Conservation (phyloP, 441 rosid genomes). For the Erodium trifolium region DNA sequence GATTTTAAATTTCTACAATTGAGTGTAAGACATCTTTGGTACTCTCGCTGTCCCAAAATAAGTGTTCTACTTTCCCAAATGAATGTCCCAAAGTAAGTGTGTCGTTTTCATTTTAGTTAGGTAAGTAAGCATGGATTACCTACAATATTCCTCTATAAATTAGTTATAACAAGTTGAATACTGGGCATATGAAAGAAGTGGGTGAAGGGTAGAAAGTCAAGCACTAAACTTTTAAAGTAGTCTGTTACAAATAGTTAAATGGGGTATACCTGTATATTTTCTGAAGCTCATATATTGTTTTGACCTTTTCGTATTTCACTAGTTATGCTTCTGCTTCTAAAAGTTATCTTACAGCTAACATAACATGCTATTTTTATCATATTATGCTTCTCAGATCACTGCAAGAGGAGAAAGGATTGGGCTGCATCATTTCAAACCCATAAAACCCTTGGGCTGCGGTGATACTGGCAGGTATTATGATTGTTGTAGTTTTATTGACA, state of each 20-base stretch:
- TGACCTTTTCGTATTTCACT: background rate
- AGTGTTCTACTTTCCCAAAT: too few species aligned
- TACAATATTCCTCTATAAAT: too few species aligned
- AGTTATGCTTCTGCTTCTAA: background rate
- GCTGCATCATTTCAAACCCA: slow-evolving; percentile 82
- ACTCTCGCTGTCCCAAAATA: too few species aligned
- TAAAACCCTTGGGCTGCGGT: slow-evolving; percentile 92
- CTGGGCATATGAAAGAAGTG: too few species aligned
- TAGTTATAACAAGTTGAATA: too few species aligned
- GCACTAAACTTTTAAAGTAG: too few species aligned
- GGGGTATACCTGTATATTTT: too few species aligned
- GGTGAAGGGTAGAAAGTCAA: too few species aligned
- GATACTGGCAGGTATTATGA: slow-evolving; percentile 84
- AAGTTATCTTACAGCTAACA: background rate
- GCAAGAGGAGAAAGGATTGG: slow-evolving; percentile 68
- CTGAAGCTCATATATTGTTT: background rate
- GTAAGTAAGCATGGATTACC: too few species aligned
- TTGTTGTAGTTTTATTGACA: slow-evolving; percentile 1
- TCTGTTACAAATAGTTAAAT: too few species aligned
- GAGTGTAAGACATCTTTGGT: background rate
- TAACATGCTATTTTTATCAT: slow-evolving; percentile 6
- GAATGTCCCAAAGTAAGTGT: too few species aligned
- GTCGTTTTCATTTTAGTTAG: too few species aligned
- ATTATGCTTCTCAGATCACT: slow-evolving; percentile 46
- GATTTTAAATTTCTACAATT: background rate